These are phyloP conservation scores for Plasmopara halstedii DNA, from an alignment of 352 stramenopile genomes.

Conservation along the genomic window DNA sequence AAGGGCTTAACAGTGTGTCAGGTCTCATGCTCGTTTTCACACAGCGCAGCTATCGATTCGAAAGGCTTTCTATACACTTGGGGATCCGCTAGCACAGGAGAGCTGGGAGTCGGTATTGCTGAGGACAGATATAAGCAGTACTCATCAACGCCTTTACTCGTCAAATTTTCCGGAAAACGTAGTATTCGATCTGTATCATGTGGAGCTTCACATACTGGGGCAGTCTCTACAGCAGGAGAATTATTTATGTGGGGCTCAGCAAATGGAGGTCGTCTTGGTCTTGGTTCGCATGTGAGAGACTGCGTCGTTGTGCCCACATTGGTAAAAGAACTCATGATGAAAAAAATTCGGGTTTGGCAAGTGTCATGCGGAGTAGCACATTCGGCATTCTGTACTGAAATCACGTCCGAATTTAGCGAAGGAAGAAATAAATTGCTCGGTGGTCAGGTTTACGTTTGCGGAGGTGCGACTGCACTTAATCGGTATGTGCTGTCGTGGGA, in stretches of 20 bases:
- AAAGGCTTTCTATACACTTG: constrained; percentile 83
- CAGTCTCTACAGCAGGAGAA: constrained; percentile 55
- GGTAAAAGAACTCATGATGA: constrained; percentile 60
- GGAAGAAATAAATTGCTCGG: constrained; percentile 61
- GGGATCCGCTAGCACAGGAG: constrained; percentile 74
- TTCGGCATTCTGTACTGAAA: constrained; percentile 75
- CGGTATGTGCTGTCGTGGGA: constrained; percentile 68
- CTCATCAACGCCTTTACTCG: constrained; percentile 47
- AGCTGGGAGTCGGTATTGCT: constrained; percentile 83
- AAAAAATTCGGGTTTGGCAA: constrained; percentile 68
- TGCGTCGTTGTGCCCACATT: constrained; percentile 68
- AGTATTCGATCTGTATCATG: constrained; percentile 79
- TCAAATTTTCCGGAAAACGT: constrained; percentile 65
- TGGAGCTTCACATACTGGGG: constrained; percentile 74
- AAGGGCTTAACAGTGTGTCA: constrained; percentile 38
- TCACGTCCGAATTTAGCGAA: constrained; percentile 43
- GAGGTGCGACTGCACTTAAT: constrained; percentile 75
- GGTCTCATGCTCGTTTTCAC: constrained; percentile 70
- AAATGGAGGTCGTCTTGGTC: constrained; percentile 87
- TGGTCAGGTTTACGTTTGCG: constrained; percentile 85
- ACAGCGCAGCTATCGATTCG: constrained; percentile 78
- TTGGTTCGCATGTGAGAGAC: constrained; percentile 63
- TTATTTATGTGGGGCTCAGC: constrained; percentile 88
- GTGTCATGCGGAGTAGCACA: constrained; percentile 66
- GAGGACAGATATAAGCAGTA: constrained; percentile 81